phyloP scores from a whole-genome alignment of 1,284 basidiomycete species.

The Trametes polyzona region DNA sequence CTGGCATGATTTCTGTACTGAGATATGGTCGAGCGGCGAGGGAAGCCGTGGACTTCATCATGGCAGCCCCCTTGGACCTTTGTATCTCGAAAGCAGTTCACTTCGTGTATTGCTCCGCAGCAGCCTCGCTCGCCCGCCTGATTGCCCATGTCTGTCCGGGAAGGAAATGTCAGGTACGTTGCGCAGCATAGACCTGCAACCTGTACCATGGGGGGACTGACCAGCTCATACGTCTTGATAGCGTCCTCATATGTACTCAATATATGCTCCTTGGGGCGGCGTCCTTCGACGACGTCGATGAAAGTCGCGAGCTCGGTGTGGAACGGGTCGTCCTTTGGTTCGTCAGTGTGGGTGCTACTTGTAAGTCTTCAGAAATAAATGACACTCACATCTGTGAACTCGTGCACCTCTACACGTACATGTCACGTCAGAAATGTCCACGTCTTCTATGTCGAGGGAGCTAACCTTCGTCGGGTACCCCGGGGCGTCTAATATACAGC shows the following conservation, averaged over 20 bases:
- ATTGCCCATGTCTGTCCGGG: slow-evolving; percentile 29
- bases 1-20: too few species aligned
- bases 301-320: slow-evolving; percentile 42
- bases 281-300: slow-evolving; percentile 36
- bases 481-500: slow-evolving; percentile 40
- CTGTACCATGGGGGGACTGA: slow-evolving; percentile 12
- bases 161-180: neutral
- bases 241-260: slow-evolving; percentile 32
- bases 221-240: slow-evolving; percentile 32
- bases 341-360: too few species aligned
- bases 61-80: neutral
- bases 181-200: neutral
- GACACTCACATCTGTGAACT: slow-evolving; percentile 13
- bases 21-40: too few species aligned
- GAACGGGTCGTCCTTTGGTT: slow-evolving; percentile 41
- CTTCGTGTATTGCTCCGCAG: slow-evolving; percentile 9
- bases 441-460: neutral
- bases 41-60: too few species aligned
- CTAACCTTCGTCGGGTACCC: slow-evolving; percentile 30
- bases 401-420: slow-evolving; percentile 2
- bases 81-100: neutral
- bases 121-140: slow-evolving; percentile 24
- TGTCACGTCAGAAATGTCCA: neutral
- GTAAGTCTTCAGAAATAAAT: too few species aligned
- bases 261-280: slow-evolving; percentile 8